Conservation (phyloP, 2,329 filamentous ascomycete species). For the Botrytis tulipae region DNA sequence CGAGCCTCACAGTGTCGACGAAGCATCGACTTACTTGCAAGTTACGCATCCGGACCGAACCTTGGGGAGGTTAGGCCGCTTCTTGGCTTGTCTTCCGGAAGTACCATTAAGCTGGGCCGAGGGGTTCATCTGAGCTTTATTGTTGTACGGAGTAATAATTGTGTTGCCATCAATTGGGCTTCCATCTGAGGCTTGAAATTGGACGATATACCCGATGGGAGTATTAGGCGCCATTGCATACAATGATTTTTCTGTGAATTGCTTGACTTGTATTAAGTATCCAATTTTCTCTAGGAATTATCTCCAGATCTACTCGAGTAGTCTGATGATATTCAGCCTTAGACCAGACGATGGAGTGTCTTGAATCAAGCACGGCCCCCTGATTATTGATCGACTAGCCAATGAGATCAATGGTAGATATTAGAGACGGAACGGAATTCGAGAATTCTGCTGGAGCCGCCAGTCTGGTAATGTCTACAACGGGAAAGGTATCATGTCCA, state of each 20-base stretch:
- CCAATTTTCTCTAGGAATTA: neutral
- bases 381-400: neutral
- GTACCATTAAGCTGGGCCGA: neutral
- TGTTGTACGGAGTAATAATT: neutral
- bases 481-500: neutral
- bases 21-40: slow-evolving; percentile 21
- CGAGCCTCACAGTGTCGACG: neutral
- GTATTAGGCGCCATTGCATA: neutral
- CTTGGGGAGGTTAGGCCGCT: slow-evolving; percentile 15
- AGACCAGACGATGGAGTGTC: neutral
- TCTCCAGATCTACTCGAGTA: neutral
- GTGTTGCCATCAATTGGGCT: neutral
- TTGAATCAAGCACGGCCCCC: slow-evolving; percentile 1
- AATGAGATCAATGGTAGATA: neutral
- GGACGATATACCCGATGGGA: slow-evolving; percentile 10
- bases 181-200: slow-evolving; percentile 2
- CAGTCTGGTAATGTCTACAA: neutral
- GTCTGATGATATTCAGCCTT: neutral
- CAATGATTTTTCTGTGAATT: neutral
- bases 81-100: slow-evolving; percentile 8
- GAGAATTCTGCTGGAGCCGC: neutral
- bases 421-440: neutral
- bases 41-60: slow-evolving; percentile 19
- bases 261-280: neutral
- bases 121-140: neutral